A percentile compares a stretch with the other conserved stretches of the same genome.
These are phyloP conservation scores for Saprolegnia diclina DNA, from an alignment of 352 stramenopile genomes.

Conservation along the genomic window DNA sequence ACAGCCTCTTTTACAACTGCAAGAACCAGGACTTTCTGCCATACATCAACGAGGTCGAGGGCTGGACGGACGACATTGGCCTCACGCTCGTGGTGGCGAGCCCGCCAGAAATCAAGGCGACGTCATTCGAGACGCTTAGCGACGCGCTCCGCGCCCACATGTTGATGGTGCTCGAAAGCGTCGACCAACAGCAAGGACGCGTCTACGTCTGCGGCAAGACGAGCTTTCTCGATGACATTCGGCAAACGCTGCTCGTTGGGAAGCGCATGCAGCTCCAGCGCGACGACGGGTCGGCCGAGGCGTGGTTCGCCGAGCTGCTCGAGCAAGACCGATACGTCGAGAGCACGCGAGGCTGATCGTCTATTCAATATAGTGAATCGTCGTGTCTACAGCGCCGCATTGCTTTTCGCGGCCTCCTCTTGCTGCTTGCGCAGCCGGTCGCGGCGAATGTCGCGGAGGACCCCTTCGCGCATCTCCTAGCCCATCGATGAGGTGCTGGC, in stretches of 20 bases:
- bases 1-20: slow-evolving; percentile 12
- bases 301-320: slow-evolving; percentile 8
- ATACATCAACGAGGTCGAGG: neutral
- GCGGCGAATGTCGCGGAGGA: slow-evolving; percentile 25
- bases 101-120: neutral
- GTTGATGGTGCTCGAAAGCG: neutral
- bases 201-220: slow-evolving; percentile 14
- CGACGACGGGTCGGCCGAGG: neutral
- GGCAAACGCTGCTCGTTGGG: neutral
- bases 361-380: neutral
- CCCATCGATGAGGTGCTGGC: neutral
- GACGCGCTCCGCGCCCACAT: slow-evolving; percentile 12
- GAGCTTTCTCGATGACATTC: slow-evolving; percentile 7
- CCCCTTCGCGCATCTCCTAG: slow-evolving; percentile 23
- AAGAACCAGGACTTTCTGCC: slow-evolving; percentile 6
- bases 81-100: slow-evolving; percentile 11
- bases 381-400: too few relatives aligned
- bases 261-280: neutral
- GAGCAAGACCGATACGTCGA: slow-evolving; percentile 15
- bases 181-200: slow-evolving; percentile 9
- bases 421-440: slow-evolving; percentile 22
- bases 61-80: neutral
- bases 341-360: slow-evolving; percentile 2
- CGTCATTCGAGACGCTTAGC: neutral
- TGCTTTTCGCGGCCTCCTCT: neutral